These are phyloP conservation scores for Fusarium sp. DNA, from an alignment of 2,329 filamentous ascomycete species.

Conservation along the genomic window DNA sequence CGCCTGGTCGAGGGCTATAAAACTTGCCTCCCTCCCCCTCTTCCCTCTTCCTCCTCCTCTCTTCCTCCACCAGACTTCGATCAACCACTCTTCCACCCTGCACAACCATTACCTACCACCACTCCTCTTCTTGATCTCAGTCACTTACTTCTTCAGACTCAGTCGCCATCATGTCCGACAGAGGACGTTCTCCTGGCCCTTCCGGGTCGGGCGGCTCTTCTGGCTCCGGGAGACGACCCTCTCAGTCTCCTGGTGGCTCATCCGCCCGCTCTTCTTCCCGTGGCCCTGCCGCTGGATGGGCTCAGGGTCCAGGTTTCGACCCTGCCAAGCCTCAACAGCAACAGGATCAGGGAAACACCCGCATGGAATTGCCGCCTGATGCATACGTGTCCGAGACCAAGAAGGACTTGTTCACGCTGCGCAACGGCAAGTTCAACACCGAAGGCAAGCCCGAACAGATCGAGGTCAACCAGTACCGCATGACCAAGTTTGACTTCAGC, in stretches of 20 bases:
- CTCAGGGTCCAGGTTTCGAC: slow-evolving; percentile 55
- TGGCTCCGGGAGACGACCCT: slow-evolving; percentile 28
- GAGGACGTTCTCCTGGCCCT: slow-evolving; percentile 45
- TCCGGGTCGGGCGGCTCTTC: slow-evolving; percentile 30
- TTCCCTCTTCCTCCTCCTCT: background rate
- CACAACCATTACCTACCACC: background rate
- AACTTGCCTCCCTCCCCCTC: slow-evolving; percentile 1
- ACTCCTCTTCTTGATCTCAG: background rate
- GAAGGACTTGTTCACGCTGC: slow-evolving; percentile 51
- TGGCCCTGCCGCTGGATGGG: slow-evolving; percentile 41
- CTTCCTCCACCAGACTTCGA: slow-evolving; percentile 6
- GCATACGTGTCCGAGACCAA: slow-evolving; percentile 58
- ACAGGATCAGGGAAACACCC: slow-evolving; percentile 54
- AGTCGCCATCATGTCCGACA: slow-evolving; percentile 48
- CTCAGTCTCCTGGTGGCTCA: slow-evolving; percentile 36
- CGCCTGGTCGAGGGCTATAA: background rate
- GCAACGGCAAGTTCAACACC: slow-evolving; percentile 62
- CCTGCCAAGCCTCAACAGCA: slow-evolving; percentile 53
- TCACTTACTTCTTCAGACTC: slow-evolving; percentile 12
- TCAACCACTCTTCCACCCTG: background rate
- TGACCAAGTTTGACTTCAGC: slow-evolving; percentile 67
- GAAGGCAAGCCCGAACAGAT: slow-evolving; percentile 67
- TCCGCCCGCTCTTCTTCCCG: slow-evolving; percentile 29
- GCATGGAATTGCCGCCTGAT: slow-evolving; percentile 69
- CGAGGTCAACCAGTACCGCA: slow-evolving; percentile 80